phyloP scores from a whole-genome alignment of 2,329 filamentous ascomycete species.

The Talaromyces pinophilus region DNA sequence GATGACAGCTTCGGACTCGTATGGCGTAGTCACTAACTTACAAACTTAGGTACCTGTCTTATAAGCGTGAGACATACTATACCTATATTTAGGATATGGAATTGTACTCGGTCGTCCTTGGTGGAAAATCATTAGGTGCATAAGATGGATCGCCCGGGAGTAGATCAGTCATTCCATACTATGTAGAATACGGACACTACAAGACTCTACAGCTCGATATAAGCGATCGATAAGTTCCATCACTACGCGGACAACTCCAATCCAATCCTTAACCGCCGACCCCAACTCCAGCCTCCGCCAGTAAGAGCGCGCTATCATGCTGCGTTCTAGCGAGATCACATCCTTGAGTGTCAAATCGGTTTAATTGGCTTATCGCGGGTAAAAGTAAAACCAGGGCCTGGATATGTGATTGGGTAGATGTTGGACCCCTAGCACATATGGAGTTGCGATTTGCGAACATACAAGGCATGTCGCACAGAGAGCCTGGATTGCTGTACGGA shows the following conservation, averaged over 20 bases:
- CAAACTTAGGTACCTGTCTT: neutral
- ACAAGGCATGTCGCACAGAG: neutral
- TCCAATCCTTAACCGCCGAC: constrained; percentile 19
- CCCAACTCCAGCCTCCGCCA: constrained; percentile 7
- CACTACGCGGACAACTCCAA: constrained; percentile 10
- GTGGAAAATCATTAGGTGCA: neutral
- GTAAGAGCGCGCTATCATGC: constrained; percentile 4
- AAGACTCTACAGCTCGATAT: neutral
- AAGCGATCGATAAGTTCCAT: neutral
- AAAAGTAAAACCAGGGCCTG: neutral
- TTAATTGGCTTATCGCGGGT: neutral
- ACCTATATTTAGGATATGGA: neutral
- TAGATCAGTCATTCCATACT: neutral
- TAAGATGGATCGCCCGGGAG: constrained; percentile 4
- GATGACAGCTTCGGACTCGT: neutral
- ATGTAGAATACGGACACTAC: no score
- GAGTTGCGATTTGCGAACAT: neutral
- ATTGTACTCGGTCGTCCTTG: neutral
- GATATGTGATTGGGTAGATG: constrained; percentile 3
- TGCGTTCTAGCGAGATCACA: neutral
- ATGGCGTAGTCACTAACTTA: neutral
- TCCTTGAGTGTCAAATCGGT: neutral
- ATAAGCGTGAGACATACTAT: neutral
- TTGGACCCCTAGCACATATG: neutral
- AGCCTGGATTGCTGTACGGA: neutral